Conservation (phyloP, 176 grass and related monocot genomes). For the Aegilops bicornis region DNA sequence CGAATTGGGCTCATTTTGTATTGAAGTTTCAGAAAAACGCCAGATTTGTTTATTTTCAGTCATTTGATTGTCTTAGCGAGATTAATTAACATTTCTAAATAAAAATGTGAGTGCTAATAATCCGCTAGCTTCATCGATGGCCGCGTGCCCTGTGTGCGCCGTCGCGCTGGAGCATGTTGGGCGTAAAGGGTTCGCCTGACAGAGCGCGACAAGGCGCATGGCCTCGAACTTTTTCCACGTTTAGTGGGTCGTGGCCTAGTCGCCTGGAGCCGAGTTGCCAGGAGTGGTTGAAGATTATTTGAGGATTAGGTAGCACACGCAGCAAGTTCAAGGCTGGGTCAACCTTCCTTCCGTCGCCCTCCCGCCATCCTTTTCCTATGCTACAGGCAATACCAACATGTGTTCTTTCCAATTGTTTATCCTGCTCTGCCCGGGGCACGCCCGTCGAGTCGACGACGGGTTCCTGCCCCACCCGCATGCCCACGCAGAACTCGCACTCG, state of each 20-base stretch:
- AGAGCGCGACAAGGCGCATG: neutral
- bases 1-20: too few relatives aligned
- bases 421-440: neutral
- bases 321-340: neutral
- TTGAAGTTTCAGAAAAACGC: too few relatives aligned
- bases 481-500: neutral
- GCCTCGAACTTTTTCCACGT: constrained; percentile 27
- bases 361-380: constrained; percentile 28
- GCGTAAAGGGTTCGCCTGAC: neutral
- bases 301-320: constrained; percentile 37
- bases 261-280: neutral
- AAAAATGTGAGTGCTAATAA: too few relatives aligned
- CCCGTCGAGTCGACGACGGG: neutral
- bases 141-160: neutral
- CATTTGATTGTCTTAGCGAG: too few relatives aligned
- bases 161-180: neutral
- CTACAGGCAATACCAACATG: constrained; percentile 5
- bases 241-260: constrained; percentile 20
- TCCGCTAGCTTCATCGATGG: neutral
- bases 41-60: too few relatives aligned
- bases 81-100: too few relatives aligned
- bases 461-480: constrained; percentile 4
- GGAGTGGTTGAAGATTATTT: constrained; percentile 28
- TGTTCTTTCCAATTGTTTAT: neutral
- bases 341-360: constrained; percentile 27